Conservation (phyloP, 495 filamentous ascomycete species). For the Astrocystis sublimbata region DNA sequence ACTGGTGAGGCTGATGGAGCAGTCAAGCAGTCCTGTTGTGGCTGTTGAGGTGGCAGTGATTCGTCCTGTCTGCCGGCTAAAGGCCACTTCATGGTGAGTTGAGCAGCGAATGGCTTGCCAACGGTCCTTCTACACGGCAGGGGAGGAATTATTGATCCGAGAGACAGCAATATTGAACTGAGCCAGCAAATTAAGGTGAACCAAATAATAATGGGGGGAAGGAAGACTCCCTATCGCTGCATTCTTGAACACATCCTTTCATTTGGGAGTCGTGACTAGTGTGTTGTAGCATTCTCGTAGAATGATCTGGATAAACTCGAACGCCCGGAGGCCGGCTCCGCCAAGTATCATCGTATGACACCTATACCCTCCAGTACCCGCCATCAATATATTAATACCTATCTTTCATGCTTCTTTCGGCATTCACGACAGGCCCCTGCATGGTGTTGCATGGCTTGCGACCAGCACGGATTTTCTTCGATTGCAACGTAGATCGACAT, state of each 20-base stretch:
- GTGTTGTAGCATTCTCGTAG: constrained; percentile 15
- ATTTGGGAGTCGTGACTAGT: constrained; percentile 23
- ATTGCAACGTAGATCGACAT: constrained; percentile 3
- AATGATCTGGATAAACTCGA: constrained; percentile 29
- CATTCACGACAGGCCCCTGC: background rate
- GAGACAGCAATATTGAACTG: background rate
- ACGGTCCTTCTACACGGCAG: background rate
- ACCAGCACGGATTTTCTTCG: background rate
- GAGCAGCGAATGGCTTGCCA: background rate
- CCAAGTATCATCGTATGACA: constrained; percentile 23
- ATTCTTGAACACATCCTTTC: constrained; percentile 24
- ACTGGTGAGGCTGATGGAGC: background rate
- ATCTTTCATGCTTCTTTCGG: background rate
- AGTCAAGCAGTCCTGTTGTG: constrained; percentile 10
- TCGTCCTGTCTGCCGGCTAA: constrained; percentile 4
- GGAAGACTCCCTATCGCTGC: constrained; percentile 20
- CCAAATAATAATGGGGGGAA: constrained; percentile 18
- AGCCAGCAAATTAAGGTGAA: background rate
- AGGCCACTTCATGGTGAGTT: background rate
- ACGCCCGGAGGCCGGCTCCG: constrained; percentile 30
- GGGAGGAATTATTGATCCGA: background rate
- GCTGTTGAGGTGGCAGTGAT: background rate
- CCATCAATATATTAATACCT: constrained; percentile 26
- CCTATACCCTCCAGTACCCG: constrained; percentile 29
- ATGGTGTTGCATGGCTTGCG: background rate